These are phyloP conservation scores for Zea luxurians DNA, from an alignment of 176 grass and related monocot genomes.

Conservation along the genomic window DNA sequence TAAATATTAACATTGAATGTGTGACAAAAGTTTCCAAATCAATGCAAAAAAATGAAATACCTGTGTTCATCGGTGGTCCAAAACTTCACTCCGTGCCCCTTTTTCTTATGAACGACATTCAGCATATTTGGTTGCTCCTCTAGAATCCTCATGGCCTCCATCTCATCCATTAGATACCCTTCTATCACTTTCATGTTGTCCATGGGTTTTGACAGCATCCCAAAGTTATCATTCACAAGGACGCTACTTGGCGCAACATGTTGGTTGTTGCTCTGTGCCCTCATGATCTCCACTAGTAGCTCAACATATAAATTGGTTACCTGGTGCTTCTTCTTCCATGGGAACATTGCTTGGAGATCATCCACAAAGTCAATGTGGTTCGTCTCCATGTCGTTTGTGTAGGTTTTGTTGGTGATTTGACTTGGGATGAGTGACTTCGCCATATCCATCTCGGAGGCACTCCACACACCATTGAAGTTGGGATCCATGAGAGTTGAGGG, in stretches of 20 bases:
- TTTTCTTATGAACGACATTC: neutral
- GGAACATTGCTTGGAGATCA: slow-evolving; percentile 16
- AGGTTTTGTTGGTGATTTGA: no score
- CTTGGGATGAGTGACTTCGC: no score
- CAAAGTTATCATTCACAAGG: neutral
- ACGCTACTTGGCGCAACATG: neutral
- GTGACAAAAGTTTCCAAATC: neutral
- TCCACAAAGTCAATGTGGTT: slow-evolving; percentile 7
- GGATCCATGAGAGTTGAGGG: no score
- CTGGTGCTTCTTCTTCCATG: slow-evolving; percentile 6
- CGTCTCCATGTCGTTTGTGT: neutral
- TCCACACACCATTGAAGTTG: no score
- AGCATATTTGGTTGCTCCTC: no score
- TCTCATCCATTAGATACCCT: no score
- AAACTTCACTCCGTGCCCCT: neutral
- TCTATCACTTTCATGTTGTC: no score
- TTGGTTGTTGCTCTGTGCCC: neutral
- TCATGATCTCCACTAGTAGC: neutral
- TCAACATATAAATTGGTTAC: slow-evolving; percentile 33
- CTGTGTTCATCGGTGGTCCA: slow-evolving; percentile 28
- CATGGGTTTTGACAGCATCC: no score
- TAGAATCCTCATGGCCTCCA: no score
- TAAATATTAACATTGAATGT: neutral
- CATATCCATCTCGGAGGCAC: no score
- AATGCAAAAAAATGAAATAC: neutral